Percentiles rank a stretch among this genome's conserved stretches.
Evolutionary conservation across 306 rosid species (phyloP).

Genomic region (Begonia masoniana): DNA sequence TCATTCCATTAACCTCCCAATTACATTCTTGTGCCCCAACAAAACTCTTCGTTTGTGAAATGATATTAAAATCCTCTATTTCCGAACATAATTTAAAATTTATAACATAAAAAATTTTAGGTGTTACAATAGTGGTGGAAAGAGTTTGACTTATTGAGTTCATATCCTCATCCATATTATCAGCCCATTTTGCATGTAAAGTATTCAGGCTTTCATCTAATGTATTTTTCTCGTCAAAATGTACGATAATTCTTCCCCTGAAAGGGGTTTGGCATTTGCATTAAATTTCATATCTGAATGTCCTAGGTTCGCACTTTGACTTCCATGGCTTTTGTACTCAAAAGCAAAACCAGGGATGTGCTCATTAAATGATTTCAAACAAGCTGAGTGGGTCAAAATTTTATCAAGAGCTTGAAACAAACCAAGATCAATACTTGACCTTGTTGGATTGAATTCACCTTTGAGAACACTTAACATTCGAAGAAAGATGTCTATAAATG

Average conservation of each 20-base stretch:
- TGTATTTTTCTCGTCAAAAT: slow-evolving; percentile 50
- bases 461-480: not conserved
- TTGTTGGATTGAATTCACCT: not conserved
- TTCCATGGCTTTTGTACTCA: not conserved
- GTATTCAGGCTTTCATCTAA: slow-evolving; percentile 32
- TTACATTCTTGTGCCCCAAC: no score
- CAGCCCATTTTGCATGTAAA: slow-evolving; percentile 10
- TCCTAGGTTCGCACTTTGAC: not conserved
- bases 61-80: no score
- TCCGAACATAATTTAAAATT: no score
- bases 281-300: not conserved
- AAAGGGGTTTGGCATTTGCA: slow-evolving; percentile 25
- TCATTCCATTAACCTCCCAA: no score
- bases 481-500: not conserved
- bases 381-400: not conserved
- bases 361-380: not conserved
- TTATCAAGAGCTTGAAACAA: not conserved
- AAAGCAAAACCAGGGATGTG: not conserved
- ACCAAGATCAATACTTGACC: not conserved
- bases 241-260: slow-evolving; percentile 75
- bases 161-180: slow-evolving; percentile 2
- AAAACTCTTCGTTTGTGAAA: no score
- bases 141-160: not conserved
- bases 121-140: no score
- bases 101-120: no score